Evolutionary conservation across 192 early-diverging fungal species (phyloP), one percentile per base, ranked within the genome.

Genomic region (Coemansia sp.): DNA sequence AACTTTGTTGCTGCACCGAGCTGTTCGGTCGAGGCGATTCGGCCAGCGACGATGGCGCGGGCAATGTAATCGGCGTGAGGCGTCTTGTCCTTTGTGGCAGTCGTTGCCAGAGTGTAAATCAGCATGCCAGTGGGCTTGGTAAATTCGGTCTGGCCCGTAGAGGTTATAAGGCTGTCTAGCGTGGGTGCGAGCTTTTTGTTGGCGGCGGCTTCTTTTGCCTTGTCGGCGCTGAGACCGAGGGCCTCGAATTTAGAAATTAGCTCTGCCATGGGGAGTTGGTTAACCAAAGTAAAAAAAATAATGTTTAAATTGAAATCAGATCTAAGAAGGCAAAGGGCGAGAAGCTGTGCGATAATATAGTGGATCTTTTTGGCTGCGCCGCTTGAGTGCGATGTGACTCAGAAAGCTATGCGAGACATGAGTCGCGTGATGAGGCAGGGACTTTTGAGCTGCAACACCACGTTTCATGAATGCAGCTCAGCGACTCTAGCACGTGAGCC

Each of bases 101-200:
- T 95, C 2, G 96, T 92, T 7, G 94, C 96, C 31, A 99, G 87
- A 23, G 81, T 84, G 79, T 98, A 98, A 39, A 95, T 82, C 39
- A 97, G 85, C 59, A 91, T 87, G 37, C 95, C 94, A 60, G 90
- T 88, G 29, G 85, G 84, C 73, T 92, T 92, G 66, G 82, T 79
- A 48, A 90, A 87, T 19, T 88, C 87, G 36, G 74, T 58, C 72
- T 77, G 67, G 15, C 89, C 85, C 9, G 93, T 91, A 48, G 89
- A 88, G 38, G 78, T 68, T 61, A 97, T 92, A n/a, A 91, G 85
- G 31, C 63, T 72, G 63, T 88, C 85, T 36, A 99, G 86, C 23
- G 85, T 87, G 5, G 91, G 90, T 3, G 92, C 90, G 10, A 99
- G 82, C 80, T 98, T 98, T 81, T 98, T 99, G 86, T 99, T 99